A percentile compares a stretch with the other conserved stretches of the same genome.
Conservation (phyloP, 2,329 filamentous ascomycete genomes). For the Thielaviopsis cerberus region DNA sequence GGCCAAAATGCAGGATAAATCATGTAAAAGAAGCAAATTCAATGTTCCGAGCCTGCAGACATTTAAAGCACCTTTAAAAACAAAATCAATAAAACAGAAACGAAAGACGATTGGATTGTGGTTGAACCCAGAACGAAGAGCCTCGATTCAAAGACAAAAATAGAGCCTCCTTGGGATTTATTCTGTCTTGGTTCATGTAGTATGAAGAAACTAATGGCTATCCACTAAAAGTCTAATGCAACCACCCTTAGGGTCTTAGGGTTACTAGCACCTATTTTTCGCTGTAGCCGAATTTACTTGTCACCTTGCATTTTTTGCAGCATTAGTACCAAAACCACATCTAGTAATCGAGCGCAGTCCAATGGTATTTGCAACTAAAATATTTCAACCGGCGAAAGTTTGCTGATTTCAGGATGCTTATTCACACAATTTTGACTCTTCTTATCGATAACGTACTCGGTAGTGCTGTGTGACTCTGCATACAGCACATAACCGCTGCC, state of each 20-base stretch:
- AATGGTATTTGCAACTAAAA: no score
- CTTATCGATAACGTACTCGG: neutral
- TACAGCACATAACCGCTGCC: no score
- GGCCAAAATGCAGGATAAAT: neutral
- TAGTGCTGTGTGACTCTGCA: neutral
- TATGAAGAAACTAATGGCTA: no score
- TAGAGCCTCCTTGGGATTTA: neutral
- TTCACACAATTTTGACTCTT: neutral
- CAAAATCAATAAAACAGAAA: neutral
- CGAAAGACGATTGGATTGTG: neutral
- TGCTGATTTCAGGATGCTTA: neutral
- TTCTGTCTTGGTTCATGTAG: neutral
- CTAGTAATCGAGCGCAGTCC: no score
- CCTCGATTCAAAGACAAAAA: neutral
- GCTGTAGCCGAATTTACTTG: no score
- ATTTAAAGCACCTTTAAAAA: neutral
- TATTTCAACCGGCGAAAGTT: no score
- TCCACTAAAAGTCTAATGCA: no score
- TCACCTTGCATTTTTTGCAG: no score
- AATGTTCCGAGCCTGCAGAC: neutral
- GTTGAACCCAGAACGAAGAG: neutral
- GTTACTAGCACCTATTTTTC: no score
- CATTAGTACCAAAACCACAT: no score
- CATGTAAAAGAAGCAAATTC: neutral
- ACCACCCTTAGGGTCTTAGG: no score